These are phyloP conservation scores for Boletus edulis DNA, from an alignment of 768 basidiomycete genomes.

Conservation along the genomic window DNA sequence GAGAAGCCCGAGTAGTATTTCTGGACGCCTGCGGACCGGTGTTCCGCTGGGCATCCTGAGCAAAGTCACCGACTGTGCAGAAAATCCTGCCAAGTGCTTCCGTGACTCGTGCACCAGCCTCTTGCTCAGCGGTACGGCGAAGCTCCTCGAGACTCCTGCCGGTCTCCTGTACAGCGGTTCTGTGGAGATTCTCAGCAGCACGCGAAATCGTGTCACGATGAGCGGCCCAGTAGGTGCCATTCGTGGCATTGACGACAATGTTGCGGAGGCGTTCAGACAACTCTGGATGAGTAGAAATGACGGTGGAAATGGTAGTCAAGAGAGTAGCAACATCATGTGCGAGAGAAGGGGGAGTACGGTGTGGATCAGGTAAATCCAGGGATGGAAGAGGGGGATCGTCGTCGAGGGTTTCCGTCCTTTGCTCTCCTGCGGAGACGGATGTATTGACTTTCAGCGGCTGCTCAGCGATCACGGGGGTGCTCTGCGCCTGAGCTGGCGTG, in stretches of 20 bases:
- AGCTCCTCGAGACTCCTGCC: slow-evolving; percentile 43
- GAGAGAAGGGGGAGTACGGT: slow-evolving; percentile 42
- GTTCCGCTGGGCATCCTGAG: slow-evolving; percentile 16
- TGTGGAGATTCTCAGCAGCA: slow-evolving; percentile 53
- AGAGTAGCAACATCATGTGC: slow-evolving; percentile 64
- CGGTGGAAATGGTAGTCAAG: slow-evolving; percentile 51
- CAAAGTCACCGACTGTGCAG: slow-evolving; percentile 45
- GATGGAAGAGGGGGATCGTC: slow-evolving; percentile 54
- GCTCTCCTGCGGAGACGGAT: slow-evolving; percentile 8
- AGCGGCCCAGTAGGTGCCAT: slow-evolving; percentile 66
- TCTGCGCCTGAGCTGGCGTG: slow-evolving; percentile 36
- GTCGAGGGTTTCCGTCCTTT: slow-evolving; percentile 12
- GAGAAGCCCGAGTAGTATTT: neutral
- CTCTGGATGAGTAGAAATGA: slow-evolving; percentile 67
- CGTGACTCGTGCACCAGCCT: slow-evolving; percentile 61
- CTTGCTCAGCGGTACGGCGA: slow-evolving; percentile 54
- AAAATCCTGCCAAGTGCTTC: slow-evolving; percentile 62
- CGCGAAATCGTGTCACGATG: slow-evolving; percentile 60
- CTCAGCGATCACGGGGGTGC: slow-evolving; percentile 38
- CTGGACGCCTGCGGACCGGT: slow-evolving; percentile 1
- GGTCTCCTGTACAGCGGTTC: slow-evolving; percentile 39
- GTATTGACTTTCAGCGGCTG: slow-evolving; percentile 19
- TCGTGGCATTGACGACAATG: slow-evolving; percentile 58
- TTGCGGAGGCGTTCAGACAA: slow-evolving; percentile 64
- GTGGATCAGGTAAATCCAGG: slow-evolving; percentile 33